Evolutionary conservation across 345 rosid genomes (phyloP).

Genomic region (Brassica carinata): DNA sequence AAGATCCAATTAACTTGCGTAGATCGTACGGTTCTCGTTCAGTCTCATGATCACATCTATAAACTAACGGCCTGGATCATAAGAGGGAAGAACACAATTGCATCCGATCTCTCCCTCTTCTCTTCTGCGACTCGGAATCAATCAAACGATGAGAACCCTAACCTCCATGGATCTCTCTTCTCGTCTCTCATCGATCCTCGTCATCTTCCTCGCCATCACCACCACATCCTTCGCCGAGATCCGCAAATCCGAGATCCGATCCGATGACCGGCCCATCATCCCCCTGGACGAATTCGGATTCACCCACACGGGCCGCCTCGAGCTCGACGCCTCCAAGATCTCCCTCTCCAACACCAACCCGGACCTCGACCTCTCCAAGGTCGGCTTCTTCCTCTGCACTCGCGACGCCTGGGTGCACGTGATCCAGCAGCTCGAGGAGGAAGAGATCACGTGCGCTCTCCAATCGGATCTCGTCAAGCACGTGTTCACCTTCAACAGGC

Average conservation of each 20-base stretch:
- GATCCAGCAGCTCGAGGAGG: conserved; percentile 71
- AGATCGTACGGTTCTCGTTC: neutral
- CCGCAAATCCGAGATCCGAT: conserved; percentile 70
- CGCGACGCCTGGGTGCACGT: conserved; percentile 81
- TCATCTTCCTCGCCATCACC: conserved; percentile 29
- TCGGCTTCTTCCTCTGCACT: conserved; percentile 97
- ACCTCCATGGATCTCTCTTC: conserved; percentile 43
- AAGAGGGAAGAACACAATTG: neutral
- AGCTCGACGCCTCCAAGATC: conserved; percentile 68
- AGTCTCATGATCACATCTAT: neutral
- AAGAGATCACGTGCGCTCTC: conserved; percentile 75
- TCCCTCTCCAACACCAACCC: conserved; percentile 52
- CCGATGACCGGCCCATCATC: conserved; percentile 68
- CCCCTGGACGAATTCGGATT: conserved; percentile 89
- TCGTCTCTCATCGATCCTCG: conserved; percentile 16
- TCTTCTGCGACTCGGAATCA: neutral
- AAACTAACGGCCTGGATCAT: neutral
- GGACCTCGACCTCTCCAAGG: conserved; percentile 63
- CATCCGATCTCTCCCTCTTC: conserved; percentile 30
- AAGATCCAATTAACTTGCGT: neutral
- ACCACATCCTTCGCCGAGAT: conserved; percentile 62
- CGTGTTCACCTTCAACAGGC: conserved; percentile 64
- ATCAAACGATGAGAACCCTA: neutral
- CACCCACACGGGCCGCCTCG: conserved; percentile 81
- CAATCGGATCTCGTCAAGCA: conserved; percentile 62